Conservation (phyloP, 495 filamentous ascomycete species). For the Zalerion maritima region DNA sequence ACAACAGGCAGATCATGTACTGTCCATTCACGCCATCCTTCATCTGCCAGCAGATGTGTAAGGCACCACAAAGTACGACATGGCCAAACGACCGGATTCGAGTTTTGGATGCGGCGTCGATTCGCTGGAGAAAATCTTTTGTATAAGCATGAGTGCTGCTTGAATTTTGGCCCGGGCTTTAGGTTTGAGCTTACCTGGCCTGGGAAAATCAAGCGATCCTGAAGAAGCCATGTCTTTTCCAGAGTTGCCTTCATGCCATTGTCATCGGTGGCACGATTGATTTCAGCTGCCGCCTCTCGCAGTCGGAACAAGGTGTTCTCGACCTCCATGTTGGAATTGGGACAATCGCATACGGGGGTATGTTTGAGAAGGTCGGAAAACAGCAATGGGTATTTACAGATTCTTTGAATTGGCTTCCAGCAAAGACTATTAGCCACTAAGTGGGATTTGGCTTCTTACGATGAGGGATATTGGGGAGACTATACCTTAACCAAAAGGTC, state of each 20-base stretch:
- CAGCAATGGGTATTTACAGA: conserved; percentile 84
- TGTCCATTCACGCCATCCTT: conserved; percentile 50
- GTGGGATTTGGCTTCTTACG: conserved; percentile 1
- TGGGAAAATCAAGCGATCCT: conserved; percentile 60
- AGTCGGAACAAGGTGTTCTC: conserved; percentile 58
- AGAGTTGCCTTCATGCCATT: conserved; percentile 38
- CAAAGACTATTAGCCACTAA: too few relatives aligned
- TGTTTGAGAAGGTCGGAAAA: conserved; percentile 68
- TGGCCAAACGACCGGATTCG: conserved; percentile 67
- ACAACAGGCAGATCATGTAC: conserved; percentile 82
- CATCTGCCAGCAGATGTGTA: conserved; percentile 73
- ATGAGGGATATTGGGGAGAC: conserved; percentile 1
- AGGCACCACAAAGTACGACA: conserved; percentile 68
- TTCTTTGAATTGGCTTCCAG: conserved; percentile 72
- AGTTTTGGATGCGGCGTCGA: conserved; percentile 31
- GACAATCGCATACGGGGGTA: conserved; percentile 74
- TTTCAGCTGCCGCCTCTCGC: conserved; percentile 52
- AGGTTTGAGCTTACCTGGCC: conserved; percentile 40
- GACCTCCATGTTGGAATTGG: conserved; percentile 62
- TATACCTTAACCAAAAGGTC: conserved; percentile 87
- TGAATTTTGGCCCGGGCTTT: neutral
- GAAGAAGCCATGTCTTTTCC: conserved; percentile 63
- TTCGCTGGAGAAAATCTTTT: conserved; percentile 17
- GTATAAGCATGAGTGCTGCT: conserved; percentile 8
- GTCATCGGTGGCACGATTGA: conserved; percentile 66